Conservation (phyloP, 2,329 filamentous ascomycete genomes). For the Biscogniauxia sp. region DNA sequence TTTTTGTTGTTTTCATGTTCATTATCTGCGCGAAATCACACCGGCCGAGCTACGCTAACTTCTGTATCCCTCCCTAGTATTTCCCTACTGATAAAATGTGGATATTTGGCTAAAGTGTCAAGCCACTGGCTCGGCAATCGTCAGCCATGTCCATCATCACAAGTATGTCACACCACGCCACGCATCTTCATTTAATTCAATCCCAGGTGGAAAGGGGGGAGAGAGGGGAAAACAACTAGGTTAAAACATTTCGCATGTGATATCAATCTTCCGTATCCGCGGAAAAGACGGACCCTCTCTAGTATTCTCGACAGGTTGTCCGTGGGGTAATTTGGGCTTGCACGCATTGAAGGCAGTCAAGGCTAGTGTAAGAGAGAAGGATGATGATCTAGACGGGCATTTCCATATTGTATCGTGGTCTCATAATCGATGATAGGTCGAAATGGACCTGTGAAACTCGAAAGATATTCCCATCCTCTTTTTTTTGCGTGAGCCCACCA, state of each 20-base stretch:
- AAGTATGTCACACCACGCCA: slow-evolving; percentile 2
- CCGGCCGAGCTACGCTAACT: slow-evolving; percentile 11
- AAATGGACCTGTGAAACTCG: slow-evolving; percentile 12
- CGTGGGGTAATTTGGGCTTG: slow-evolving; percentile 3
- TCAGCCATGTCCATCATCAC: not conserved
- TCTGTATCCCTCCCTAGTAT: slow-evolving; percentile 40
- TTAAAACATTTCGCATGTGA: not conserved
- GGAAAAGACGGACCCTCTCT: slow-evolving; percentile 6
- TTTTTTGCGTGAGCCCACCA: slow-evolving; percentile 15
- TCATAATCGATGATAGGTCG: slow-evolving; percentile 13
- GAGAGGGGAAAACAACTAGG: too few relatives aligned
- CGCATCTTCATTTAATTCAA: slow-evolving; percentile 2
- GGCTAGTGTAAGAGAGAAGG: slow-evolving; percentile 20
- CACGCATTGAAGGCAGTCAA: slow-evolving; percentile 4
- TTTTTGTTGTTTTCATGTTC: slow-evolving; percentile 3
- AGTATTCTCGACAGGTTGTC: slow-evolving; percentile 4
- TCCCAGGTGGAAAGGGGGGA: slow-evolving; percentile 8
- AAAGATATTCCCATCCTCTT: slow-evolving; percentile 3
- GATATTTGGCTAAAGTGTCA: slow-evolving; percentile 50
- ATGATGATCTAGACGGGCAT: slow-evolving; percentile 25
- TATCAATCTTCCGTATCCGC: not conserved
- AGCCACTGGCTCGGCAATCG: not conserved
- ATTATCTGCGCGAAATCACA: too few relatives aligned
- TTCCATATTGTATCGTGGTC: slow-evolving; percentile 22
- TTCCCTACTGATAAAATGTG: slow-evolving; percentile 55